Conservation (phyloP, 2,329 filamentous ascomycete species). For the Ophiostoma piceae region DNA sequence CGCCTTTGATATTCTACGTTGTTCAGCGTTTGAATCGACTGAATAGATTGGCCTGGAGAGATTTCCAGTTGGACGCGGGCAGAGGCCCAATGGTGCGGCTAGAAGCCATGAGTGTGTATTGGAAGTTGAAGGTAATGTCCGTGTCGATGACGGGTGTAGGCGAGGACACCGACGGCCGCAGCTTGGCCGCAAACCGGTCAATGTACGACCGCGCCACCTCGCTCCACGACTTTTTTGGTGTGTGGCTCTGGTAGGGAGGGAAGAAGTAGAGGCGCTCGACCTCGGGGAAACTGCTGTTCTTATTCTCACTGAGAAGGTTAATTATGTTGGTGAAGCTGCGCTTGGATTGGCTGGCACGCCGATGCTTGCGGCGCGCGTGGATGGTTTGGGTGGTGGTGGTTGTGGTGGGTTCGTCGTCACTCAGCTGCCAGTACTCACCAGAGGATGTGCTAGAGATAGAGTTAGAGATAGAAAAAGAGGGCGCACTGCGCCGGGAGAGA, state of each 20-base stretch:
- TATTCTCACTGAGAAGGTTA: background rate
- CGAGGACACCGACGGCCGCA: background rate
- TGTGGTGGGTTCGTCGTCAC: background rate
- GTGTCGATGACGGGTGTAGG: background rate
- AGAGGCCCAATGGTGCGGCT: background rate
- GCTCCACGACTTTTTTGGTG: background rate
- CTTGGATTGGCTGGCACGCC: background rate
- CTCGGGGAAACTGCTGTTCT: background rate
- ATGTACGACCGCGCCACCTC: background rate
- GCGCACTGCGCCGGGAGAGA: background rate
- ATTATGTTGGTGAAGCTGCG: background rate
- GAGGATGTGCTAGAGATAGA: background rate
- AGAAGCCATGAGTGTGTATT: background rate
- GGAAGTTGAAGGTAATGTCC: background rate
- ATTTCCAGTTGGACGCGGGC: background rate
- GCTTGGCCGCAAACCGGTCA: background rate
- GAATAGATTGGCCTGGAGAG: background rate
- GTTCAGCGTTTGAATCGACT: background rate
- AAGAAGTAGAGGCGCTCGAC: background rate
- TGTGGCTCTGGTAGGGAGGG: background rate
- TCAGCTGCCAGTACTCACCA: background rate
- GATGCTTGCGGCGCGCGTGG: background rate
- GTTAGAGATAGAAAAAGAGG: background rate
- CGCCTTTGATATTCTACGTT: background rate
- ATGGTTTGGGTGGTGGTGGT: background rate